Conservation (phyloP, 1,139 yeast genomes). For the Geotrichum bryndzae region DNA sequence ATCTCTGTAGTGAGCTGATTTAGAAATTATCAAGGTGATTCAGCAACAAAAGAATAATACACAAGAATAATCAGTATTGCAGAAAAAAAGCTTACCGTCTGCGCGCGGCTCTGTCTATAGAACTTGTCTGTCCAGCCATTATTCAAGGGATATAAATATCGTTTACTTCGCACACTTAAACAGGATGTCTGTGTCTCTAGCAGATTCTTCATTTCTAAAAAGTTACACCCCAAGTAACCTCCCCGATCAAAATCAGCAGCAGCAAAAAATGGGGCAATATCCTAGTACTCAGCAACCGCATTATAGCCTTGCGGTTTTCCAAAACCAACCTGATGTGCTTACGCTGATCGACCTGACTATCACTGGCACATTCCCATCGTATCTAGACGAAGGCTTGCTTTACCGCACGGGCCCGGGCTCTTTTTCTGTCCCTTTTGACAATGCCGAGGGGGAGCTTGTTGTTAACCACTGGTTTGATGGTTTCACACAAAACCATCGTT, state of each 20-base stretch:
- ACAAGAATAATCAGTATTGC: neutral
- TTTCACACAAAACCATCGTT: constrained; percentile 20
- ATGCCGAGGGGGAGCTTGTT: constrained; percentile 1
- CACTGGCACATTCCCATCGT: constrained; percentile 8
- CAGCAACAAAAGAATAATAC: neutral
- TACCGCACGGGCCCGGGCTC: constrained; percentile 16
- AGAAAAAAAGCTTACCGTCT: neutral
- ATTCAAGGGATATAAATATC: neutral
- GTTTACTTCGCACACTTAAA: neutral
- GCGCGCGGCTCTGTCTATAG: neutral
- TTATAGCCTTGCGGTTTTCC: neutral
- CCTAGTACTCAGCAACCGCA: neutral
- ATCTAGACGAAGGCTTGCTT: constrained; percentile 5
- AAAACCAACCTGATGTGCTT: constrained; percentile 8
- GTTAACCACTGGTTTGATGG: constrained; percentile 22
- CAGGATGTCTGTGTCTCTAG: neutral
- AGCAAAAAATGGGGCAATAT: neutral
- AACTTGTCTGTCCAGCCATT: neutral
- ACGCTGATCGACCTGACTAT: neutral
- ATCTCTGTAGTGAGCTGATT: neutral
- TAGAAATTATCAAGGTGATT: neutral
- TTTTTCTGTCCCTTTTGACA: constrained; percentile 3
- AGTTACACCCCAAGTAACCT: neutral
- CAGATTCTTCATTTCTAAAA: neutral
- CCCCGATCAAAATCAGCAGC: neutral